A percentile compares a stretch with the other conserved stretches of the same genome.
Evolutionary conservation across 23 red algal species (phyloP).

Genomic region (Gracilaria gracilis): DNA sequence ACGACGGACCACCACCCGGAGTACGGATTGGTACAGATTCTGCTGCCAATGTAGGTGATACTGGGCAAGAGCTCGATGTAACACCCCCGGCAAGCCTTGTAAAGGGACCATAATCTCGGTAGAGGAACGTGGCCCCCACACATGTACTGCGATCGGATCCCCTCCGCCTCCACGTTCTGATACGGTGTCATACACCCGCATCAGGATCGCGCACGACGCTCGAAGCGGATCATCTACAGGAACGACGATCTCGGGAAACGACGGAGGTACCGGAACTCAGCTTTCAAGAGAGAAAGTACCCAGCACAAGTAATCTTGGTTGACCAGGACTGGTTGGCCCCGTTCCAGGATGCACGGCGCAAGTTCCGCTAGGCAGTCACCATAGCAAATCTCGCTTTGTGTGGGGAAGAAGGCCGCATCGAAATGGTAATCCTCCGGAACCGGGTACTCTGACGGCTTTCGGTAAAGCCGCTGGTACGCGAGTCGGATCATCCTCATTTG

Average conservation of each 20-base stretch:
- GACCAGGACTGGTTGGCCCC: not conserved
- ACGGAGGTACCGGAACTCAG: no score
- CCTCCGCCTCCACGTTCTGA: no score
- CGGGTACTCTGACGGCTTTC: not conserved
- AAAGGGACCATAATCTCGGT: not conserved
- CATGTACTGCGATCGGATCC: not conserved
- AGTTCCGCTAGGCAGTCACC: not conserved
- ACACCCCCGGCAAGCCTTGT: no score
- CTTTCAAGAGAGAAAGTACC: not conserved
- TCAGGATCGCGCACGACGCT: no score
- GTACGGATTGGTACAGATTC: not conserved
- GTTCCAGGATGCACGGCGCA: not conserved
- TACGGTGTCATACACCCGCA: no score
- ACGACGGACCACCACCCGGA: conserved; percentile 4
- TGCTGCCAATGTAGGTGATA: no score
- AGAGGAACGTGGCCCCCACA: not conserved
- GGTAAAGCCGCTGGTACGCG: not conserved
- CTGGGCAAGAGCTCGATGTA: no score
- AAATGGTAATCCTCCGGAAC: not conserved
- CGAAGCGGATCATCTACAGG: no score
- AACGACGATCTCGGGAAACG: no score
- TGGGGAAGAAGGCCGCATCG: not conserved
- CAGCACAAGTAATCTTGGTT: not conserved
- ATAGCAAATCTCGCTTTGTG: not conserved
- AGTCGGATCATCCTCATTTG: not conserved